Percentiles rank a stretch among this genome's conserved stretches.
Conservation (phyloP, 345 rosid genomes). For the Lumnitzera littorea region DNA sequence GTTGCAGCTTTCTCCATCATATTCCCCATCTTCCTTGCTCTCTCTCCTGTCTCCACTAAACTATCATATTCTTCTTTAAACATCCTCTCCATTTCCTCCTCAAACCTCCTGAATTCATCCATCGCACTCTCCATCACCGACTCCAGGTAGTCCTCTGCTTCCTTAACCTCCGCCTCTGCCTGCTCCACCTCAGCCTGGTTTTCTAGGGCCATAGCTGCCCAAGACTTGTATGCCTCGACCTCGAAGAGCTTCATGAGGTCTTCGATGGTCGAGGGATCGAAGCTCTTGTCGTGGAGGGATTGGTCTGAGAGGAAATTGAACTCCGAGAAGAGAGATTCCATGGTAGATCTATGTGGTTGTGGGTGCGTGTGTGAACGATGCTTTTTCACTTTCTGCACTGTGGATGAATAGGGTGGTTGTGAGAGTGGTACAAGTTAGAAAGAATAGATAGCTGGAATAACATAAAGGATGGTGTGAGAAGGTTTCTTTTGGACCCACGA, state of each 20-base stretch:
- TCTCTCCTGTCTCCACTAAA: conserved; percentile 49
- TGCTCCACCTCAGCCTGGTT: conserved; percentile 31
- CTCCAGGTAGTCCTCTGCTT: conserved; percentile 59
- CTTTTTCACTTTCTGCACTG: no score
- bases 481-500: no score
- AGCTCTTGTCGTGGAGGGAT: conserved; percentile 57
- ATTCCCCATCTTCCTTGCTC: conserved; percentile 53
- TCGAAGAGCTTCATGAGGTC: conserved; percentile 79
- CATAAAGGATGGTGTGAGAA: no score
- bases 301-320: conserved; percentile 72
- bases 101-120: conserved; percentile 60
- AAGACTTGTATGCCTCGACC: conserved; percentile 71
- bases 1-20: conserved; percentile 55
- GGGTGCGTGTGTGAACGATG: conserved; percentile 1
- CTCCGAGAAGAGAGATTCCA: conserved; percentile 76
- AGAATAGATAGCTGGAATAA: no score
- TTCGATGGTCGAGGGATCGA: conserved; percentile 65
- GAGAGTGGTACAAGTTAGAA: no score
- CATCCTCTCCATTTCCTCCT: conserved; percentile 66
- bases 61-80: conserved; percentile 28
- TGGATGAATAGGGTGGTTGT: no score
- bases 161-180: conserved; percentile 36
- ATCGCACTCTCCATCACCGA: conserved; percentile 69
- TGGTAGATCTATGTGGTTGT: conserved; percentile 12
- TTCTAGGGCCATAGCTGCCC: conserved; percentile 64